Conservation (phyloP, 2,329 filamentous ascomycete genomes). For the Apiospora koreana region DNA sequence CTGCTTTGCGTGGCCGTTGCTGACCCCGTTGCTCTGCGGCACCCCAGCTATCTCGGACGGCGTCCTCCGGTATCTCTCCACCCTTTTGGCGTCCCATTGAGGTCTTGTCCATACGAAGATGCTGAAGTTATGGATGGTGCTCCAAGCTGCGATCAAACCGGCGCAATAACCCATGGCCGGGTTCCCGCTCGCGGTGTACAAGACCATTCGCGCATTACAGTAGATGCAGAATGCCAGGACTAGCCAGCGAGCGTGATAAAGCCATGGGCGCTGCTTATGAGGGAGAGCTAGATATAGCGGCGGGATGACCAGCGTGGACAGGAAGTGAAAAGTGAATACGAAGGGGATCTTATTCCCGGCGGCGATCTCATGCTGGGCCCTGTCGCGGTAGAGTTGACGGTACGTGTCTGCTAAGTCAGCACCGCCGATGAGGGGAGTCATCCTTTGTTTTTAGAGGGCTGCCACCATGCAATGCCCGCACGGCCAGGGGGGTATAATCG, state of each 20-base stretch:
- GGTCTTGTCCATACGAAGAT: conserved; percentile 56
- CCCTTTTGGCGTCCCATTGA: conserved; percentile 57
- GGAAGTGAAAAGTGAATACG: conserved; percentile 52
- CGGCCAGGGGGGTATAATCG: background rate
- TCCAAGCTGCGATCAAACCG: conserved; percentile 53
- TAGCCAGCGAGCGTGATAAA: conserved; percentile 52
- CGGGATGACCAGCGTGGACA: conserved; percentile 51
- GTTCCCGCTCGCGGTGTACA: conserved; percentile 49
- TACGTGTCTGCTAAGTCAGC: conserved; percentile 28
- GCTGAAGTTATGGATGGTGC: conserved; percentile 48
- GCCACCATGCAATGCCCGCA: background rate
- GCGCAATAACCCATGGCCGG: conserved; percentile 50
- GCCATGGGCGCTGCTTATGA: conserved; percentile 50
- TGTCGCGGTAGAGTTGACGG: conserved; percentile 28
- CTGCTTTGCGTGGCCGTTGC: background rate
- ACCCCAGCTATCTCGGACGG: background rate
- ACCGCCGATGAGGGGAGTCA: background rate
- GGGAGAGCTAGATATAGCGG: conserved; percentile 58
- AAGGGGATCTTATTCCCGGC: conserved; percentile 47
- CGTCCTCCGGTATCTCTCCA: conserved; percentile 35
- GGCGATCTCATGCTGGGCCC: conserved; percentile 31
- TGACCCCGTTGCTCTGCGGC: background rate
- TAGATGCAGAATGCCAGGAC: conserved; percentile 45
- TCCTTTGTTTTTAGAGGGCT: background rate
- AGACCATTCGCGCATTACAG: conserved; percentile 46